A percentile compares a stretch with the other conserved stretches of the same genome.
Conservation (phyloP, 176 grass and related monocot species). For the Chrysopogon serrulatus region DNA sequence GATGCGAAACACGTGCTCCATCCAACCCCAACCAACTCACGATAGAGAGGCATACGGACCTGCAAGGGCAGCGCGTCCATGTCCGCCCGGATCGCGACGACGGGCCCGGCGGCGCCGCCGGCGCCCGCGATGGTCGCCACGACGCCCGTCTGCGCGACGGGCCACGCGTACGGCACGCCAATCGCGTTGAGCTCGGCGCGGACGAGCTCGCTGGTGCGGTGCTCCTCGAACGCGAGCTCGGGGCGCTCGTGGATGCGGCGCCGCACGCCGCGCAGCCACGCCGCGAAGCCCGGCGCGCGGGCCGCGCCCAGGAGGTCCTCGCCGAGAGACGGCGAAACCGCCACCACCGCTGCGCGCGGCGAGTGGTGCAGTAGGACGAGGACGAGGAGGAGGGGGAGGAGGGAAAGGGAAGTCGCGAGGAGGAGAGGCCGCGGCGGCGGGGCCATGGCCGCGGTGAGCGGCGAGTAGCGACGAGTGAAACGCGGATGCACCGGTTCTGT, state of each 20-base stretch:
- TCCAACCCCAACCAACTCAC: neutral
- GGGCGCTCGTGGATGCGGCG: constrained; percentile 58
- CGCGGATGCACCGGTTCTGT: neutral
- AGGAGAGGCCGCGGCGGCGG: neutral
- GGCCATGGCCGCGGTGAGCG: neutral
- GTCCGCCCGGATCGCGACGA: constrained; percentile 61
- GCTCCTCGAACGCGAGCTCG: constrained; percentile 60
- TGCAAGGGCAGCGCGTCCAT: constrained; percentile 75
- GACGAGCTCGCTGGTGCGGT: constrained; percentile 53
- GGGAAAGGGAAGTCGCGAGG: neutral
- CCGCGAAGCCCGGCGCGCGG: constrained; percentile 24
- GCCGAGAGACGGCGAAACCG: neutral
- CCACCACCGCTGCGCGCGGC: neutral
- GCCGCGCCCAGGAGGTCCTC: constrained; percentile 23
- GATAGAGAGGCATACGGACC: neutral
- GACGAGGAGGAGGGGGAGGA: neutral
- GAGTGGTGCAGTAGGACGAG: neutral
- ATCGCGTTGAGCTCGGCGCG: constrained; percentile 52
- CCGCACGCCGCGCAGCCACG: constrained; percentile 40
- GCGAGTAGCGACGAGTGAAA: neutral
- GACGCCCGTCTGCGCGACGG: constrained; percentile 53
- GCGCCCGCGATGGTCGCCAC: constrained; percentile 37
- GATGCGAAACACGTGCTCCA: neutral
- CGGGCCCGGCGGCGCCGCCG: neutral
- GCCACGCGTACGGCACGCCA: constrained; percentile 46